phyloP scores from a whole-genome alignment of 495 filamentous ascomycete species.

The Penicillium taxi region DNA sequence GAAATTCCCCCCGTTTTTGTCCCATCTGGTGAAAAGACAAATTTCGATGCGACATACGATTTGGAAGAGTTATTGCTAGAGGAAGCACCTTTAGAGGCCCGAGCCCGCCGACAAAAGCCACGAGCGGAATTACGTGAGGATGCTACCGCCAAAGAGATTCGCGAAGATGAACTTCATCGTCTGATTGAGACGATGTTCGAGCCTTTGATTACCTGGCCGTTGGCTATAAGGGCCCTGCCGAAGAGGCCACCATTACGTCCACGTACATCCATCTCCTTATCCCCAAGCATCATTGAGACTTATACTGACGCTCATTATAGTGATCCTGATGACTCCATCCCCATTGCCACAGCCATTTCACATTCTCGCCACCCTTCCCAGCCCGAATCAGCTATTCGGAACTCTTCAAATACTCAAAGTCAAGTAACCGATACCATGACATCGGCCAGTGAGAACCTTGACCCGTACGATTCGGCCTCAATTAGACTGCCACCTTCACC shows the following conservation, averaged over 20 bases:
- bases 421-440: constrained; percentile 22
- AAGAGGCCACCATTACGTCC: constrained; percentile 33
- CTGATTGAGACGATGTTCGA: constrained; percentile 93
- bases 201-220: constrained; percentile 84
- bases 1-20: constrained; percentile 86
- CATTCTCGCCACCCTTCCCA: constrained; percentile 37
- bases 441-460: constrained; percentile 22
- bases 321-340: constrained; percentile 38
- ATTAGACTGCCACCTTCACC: constrained; percentile 20
- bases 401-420: constrained; percentile 19
- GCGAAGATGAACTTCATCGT: constrained; percentile 87
- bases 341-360: constrained; percentile 16
- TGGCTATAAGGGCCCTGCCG: constrained; percentile 45
- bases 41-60: constrained; percentile 98
- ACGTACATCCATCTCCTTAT: constrained; percentile 18
- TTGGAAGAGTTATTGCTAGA: constrained; percentile 89
- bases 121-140: constrained; percentile 85
- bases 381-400: constrained; percentile 21
- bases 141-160: constrained; percentile 89
- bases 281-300: neutral
- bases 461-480: constrained; percentile 22
- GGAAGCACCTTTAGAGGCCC: constrained; percentile 89
- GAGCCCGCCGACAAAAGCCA: constrained; percentile 87
- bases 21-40: constrained; percentile 94
- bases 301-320: constrained; percentile 15